Evolutionary conservation across 345 rosid species (phyloP).

Genomic region (Dovyalis caffra): DNA sequence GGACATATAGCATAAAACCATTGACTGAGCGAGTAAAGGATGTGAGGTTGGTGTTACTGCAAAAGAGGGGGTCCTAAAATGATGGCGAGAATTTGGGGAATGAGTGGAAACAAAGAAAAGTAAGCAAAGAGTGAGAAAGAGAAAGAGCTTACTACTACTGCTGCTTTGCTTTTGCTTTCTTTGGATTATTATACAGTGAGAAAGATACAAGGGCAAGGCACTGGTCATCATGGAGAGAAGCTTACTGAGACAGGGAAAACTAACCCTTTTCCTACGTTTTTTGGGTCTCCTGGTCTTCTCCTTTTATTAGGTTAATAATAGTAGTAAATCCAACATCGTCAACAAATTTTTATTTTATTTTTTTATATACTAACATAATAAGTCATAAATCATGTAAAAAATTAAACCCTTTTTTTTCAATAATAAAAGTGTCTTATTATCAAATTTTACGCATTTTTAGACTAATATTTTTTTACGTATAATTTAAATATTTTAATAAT

Average conservation of each 20-base stretch:
- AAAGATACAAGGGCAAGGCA: not conserved
- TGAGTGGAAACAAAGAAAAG: conserved; percentile 40
- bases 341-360: too few relatives aligned
- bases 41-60: conserved; percentile 1
- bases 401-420: too few relatives aligned
- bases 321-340: too few relatives aligned
- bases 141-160: not conserved
- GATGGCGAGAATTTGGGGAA: conserved; percentile 45
- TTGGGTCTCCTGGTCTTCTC: not conserved
- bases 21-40: not conserved
- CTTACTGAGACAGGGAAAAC: not conserved
- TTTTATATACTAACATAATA: too few relatives aligned
- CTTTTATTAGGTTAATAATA: not conserved
- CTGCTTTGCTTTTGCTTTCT: not conserved
- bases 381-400: too few relatives aligned
- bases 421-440: too few relatives aligned
- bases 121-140: conserved; percentile 11
- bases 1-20: conserved; percentile 8
- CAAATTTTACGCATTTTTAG: too few relatives aligned
- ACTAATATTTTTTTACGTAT: too few relatives aligned
- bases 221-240: not conserved
- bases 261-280: not conserved
- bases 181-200: not conserved
- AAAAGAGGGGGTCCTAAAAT: conserved; percentile 19
- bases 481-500: too few relatives aligned